Evolutionary conservation across 768 basidiomycete species (phyloP).

Genomic region (Russula abietina): DNA sequence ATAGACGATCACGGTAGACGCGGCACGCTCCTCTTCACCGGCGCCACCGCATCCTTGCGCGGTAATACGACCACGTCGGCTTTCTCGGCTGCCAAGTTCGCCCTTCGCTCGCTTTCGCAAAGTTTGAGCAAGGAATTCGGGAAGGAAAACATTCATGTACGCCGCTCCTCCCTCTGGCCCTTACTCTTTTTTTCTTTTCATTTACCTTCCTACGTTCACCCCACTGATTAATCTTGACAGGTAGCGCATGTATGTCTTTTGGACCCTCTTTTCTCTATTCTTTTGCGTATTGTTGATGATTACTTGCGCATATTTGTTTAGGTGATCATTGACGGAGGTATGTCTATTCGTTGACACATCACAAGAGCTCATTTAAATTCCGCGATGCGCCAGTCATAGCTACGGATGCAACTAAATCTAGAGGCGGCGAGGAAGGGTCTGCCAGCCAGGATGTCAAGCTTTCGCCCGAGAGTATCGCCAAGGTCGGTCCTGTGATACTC

Average conservation of each 20-base stretch:
- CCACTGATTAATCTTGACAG: background rate
- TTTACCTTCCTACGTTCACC: too few relatives aligned
- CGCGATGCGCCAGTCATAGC: constrained; percentile 28
- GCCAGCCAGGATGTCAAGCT: constrained; percentile 45
- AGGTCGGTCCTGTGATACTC: constrained; percentile 35
- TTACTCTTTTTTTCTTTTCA: too few relatives aligned
- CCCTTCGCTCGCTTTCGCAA: constrained; percentile 38
- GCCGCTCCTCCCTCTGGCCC: background rate
- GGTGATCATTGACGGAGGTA: constrained; percentile 68
- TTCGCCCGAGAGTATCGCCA: constrained; percentile 62
- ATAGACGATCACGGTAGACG: constrained; percentile 31
- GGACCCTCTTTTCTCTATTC: background rate
- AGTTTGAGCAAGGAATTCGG: constrained; percentile 42
- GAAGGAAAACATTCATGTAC: constrained; percentile 40
- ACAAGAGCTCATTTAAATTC: background rate
- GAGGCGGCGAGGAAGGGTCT: constrained; percentile 34
- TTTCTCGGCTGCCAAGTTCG: constrained; percentile 41
- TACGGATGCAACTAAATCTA: constrained; percentile 2
- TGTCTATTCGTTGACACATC: background rate
- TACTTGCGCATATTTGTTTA: constrained; percentile 26
- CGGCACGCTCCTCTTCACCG: constrained; percentile 41
- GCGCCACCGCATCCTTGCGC: constrained; percentile 38
- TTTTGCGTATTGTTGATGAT: background rate
- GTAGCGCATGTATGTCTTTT: constrained; percentile 11
- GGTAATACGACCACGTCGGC: constrained; percentile 37